These are phyloP conservation scores for Polyporus tsugae DNA, from an alignment of 1,284 basidiomycete species.

Conservation along the genomic window DNA sequence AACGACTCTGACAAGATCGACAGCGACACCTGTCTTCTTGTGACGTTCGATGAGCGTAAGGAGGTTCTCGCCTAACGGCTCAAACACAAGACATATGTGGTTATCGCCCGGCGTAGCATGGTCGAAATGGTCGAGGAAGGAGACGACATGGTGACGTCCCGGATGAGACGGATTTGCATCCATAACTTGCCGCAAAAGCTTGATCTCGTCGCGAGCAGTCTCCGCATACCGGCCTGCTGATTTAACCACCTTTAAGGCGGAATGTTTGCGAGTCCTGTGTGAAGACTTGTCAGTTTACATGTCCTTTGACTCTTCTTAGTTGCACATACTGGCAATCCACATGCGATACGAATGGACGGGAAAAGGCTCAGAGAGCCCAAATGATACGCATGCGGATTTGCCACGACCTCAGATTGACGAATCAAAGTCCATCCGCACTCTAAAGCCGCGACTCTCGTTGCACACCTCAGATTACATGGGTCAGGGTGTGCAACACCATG, in stretches of 20 bases:
- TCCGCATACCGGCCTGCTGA: conserved; percentile 88
- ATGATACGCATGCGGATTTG: background rate
- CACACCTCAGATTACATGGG: background rate
- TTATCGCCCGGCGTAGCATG: conserved; percentile 68
- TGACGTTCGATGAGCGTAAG: conserved; percentile 87
- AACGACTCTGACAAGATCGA: conserved; percentile 83
- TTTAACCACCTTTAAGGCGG: conserved; percentile 92
- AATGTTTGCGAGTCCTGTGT: conserved; percentile 71
- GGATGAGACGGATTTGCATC: conserved; percentile 75
- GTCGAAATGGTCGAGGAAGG: conserved; percentile 88
- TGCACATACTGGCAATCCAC: no score
- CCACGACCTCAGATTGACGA: background rate
- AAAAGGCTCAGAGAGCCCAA: background rate
- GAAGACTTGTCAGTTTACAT: background rate
- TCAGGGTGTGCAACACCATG: background rate
- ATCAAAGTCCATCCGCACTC: background rate
- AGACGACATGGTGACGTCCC: conserved; percentile 79
- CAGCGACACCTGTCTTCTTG: conserved; percentile 86
- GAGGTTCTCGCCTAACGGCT: conserved; percentile 90
- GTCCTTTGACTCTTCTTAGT: background rate
- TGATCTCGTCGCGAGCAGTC: conserved; percentile 92
- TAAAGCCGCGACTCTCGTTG: background rate
- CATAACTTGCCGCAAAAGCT: conserved; percentile 81
- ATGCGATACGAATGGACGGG: background rate
- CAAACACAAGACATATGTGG: conserved; percentile 92